Percentiles rank a stretch among this genome's conserved stretches.
Conservation (phyloP, 805 yeast species). For the Yamadazyma ubonensis region DNA sequence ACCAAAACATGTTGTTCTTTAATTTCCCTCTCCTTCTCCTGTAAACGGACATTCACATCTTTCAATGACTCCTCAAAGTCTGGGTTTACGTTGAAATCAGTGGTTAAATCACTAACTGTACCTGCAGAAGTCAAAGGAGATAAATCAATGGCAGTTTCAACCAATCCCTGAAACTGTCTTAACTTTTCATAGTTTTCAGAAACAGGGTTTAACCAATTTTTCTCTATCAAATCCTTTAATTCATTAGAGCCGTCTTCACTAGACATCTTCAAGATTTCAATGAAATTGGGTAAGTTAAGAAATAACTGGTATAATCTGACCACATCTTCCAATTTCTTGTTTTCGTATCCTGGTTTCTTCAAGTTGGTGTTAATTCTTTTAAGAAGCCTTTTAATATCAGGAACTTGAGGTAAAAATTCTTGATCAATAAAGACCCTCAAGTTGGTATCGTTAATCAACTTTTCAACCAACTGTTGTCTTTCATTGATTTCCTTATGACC, state of each 20-base stretch:
- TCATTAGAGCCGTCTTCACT: slow-evolving; percentile 30
- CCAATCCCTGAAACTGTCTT: slow-evolving; percentile 72
- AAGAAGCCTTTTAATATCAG: slow-evolving; percentile 75
- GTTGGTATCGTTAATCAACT: slow-evolving; percentile 66
- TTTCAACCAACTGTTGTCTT: slow-evolving; percentile 75
- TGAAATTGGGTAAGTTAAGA: slow-evolving; percentile 65
- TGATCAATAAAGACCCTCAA: slow-evolving; percentile 64
- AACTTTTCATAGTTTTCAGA: slow-evolving; percentile 50
- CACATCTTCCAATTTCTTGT: slow-evolving; percentile 81
- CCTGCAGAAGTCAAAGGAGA: slow-evolving; percentile 66
- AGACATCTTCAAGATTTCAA: slow-evolving; percentile 49
- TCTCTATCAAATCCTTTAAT: slow-evolving; percentile 38
- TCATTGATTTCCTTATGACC: slow-evolving; percentile 55
- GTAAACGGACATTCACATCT: slow-evolving; percentile 57
- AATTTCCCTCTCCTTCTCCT: slow-evolving; percentile 53
- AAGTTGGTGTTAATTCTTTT: slow-evolving; percentile 54
- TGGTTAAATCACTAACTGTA: slow-evolving; percentile 35
- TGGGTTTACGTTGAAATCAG: slow-evolving; percentile 82
- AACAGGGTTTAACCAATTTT: slow-evolving; percentile 61
- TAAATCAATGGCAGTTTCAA: slow-evolving; percentile 89
- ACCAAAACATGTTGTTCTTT: slow-evolving; percentile 58
- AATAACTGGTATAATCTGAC: slow-evolving; percentile 83
- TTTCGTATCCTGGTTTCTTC: slow-evolving; percentile 33
- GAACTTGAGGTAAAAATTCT: slow-evolving; percentile 67
- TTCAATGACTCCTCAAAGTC: slow-evolving; percentile 82